These are phyloP conservation scores for Colletotrichum karsti DNA, from an alignment of 2,329 filamentous ascomycete species.

Conservation along the genomic window DNA sequence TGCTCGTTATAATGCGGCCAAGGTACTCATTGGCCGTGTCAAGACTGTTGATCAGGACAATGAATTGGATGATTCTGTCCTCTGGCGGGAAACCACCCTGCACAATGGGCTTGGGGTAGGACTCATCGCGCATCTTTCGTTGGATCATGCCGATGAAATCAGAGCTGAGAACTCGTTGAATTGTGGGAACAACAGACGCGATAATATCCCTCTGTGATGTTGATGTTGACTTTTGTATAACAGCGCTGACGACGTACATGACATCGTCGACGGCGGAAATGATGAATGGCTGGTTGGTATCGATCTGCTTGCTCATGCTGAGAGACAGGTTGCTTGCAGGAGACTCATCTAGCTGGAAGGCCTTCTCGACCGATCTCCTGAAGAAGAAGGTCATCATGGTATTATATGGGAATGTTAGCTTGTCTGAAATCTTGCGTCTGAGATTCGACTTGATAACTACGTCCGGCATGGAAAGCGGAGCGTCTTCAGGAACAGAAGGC, in stretches of 20 bases:
- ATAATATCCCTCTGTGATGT: constrained; percentile 86
- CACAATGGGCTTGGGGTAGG: constrained; percentile 82
- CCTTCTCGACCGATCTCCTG: constrained; percentile 93
- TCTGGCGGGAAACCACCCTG: constrained; percentile 88
- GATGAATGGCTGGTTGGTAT: constrained; percentile 86
- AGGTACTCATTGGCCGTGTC: constrained; percentile 94
- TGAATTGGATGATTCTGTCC: constrained; percentile 86
- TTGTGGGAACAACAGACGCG: constrained; percentile 78
- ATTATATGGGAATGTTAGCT: constrained; percentile 84
- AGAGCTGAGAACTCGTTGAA: constrained; percentile 81
- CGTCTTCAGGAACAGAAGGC: constrained; percentile 57
- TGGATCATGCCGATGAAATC: constrained; percentile 98
- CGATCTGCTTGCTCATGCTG: constrained; percentile 75
- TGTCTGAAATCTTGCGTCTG: constrained; percentile 77
- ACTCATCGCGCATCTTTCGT: constrained; percentile 96
- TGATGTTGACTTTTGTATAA: constrained; percentile 85
- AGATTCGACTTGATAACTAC: constrained; percentile 84
- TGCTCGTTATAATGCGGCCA: constrained; percentile 80
- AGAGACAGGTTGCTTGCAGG: constrained; percentile 79
- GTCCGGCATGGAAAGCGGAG: constrained; percentile 72
- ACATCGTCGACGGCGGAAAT: constrained; percentile 97
- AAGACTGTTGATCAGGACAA: constrained; percentile 94
- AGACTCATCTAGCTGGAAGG: constrained; percentile 94
- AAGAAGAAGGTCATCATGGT: constrained; percentile 96
- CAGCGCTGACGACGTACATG: constrained; percentile 98